Conservation (phyloP, 2,329 filamentous ascomycete species). For the Raffaelea ambrosiae region DNA sequence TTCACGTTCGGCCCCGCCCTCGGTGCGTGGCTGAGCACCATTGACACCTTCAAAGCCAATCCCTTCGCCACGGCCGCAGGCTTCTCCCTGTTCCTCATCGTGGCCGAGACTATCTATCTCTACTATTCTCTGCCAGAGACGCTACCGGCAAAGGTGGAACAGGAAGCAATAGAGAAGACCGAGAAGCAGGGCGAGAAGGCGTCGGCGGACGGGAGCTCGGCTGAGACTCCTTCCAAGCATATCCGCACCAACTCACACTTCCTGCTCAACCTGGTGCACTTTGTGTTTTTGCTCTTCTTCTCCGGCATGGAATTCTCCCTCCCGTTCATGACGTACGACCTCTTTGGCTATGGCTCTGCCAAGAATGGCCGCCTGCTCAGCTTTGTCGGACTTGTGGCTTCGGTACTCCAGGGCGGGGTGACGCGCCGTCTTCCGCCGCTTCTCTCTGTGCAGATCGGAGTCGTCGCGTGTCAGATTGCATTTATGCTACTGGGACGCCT, state of each 20-base stretch:
- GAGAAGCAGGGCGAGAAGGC: conserved; percentile 43
- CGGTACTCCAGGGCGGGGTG: conserved; percentile 86
- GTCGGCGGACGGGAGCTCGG: conserved; percentile 55
- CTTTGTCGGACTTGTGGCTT: conserved; percentile 84
- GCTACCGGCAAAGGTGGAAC: conserved; percentile 46
- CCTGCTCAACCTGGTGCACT: conserved; percentile 76
- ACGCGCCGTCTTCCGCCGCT: conserved; percentile 79
- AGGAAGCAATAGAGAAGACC: conserved; percentile 8
- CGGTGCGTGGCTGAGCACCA: conserved; percentile 74
- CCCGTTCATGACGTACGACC: conserved; percentile 93
- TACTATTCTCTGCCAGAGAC: conserved; percentile 85
- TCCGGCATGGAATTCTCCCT: conserved; percentile 97
- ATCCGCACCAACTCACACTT: conserved; percentile 72
- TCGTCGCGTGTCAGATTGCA: conserved; percentile 66
- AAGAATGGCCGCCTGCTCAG: conserved; percentile 82
- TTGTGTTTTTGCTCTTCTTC: conserved; percentile 91
- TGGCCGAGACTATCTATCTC: conserved; percentile 80
- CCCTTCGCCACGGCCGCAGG: conserved; percentile 90
- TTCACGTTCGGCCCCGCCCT: conserved; percentile 95
- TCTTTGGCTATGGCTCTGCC: conserved; percentile 73
- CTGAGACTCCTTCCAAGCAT: conserved; percentile 18
- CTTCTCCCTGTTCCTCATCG: conserved; percentile 75
- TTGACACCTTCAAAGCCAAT: conserved; percentile 73
- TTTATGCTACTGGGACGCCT: conserved; percentile 73
- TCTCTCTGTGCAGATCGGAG: conserved; percentile 68